Base-by-base conservation (phyloP, 129 eudicot species). In the Lonicera japonica region DNA sequence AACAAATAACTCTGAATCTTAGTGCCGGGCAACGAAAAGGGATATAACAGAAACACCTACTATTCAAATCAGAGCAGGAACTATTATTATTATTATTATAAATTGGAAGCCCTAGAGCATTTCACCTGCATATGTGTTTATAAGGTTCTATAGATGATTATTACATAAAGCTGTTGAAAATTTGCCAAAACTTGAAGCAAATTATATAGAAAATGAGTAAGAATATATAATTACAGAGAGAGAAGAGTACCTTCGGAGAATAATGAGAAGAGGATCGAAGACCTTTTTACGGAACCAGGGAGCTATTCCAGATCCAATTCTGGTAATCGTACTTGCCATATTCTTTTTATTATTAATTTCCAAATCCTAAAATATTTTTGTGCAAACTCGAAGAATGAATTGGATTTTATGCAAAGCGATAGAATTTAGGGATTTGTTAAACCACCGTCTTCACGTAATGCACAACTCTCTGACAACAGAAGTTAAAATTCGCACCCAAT, bases 181-280 rank as follows among this genome's bases (percentile, higher is more conserved):
- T 29, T 29, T 29, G 36, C 36, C 36, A 29, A 29, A 29, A 29
- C 6, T 29, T 29, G 36, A 29, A 29, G 36, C 36, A 29, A 29
- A 29, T 29, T 29, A 29, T 29, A 29, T 29, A 29, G 36, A 29
- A 29, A 29, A 6, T 6, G 6, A 29, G 36, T 6, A 29, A 29
- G 6, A 29, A 29, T 29, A 29, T 1, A 29, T 29, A 29, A 1
- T 29, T 29, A 29, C 36, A 29, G 6, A 29, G 36, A 29, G 36
- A 29, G 36, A 29, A 29, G n/a, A n/a, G 36, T 63, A 91, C 98
- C 96, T 85, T 45, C 81, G 83, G 59, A 91, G 80, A 61, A 91
- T 91, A 25, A 60, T 75, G 68, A 83, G 46, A 70, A 91, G 88
- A 53, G 98, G 98, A 40, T 91, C 96, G 61, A 78, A 69, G 60